Evolutionary conservation across 2,329 filamentous ascomycete genomes (phyloP), one percentile per base, ranked within the genome.

Genomic region (Sporothrix pallida): DNA sequence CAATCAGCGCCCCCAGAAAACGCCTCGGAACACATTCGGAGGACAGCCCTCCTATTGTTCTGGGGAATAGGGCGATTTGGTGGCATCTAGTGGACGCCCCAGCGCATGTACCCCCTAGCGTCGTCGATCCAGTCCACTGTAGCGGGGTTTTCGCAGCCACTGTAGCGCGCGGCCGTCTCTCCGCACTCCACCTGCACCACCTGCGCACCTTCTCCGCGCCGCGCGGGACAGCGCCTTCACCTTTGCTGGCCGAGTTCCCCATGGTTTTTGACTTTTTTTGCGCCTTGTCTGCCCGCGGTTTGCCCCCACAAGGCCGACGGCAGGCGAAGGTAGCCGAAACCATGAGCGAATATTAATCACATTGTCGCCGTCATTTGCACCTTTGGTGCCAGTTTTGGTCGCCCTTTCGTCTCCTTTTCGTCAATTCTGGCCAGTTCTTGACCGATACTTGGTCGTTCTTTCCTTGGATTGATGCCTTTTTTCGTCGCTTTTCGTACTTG

Each of bases 281-380:
- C 10, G 26, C 48, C 46, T 26, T 23, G 26, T 15, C 17, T 37
- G 37, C 46, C 70, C 46, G 54, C 42, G 2, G 20, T 23, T 31
- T 42, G 23, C 56, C 58, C 23, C 26, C 15, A 48, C 63, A 60
- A 44, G 65, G 46, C 65, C 70, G 65, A 37, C 56, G 42, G 65
- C 63, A 74, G 6, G 65, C 73, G 73, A 23, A 3, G 54, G 20
- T 74, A 74, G 58, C 73, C 73, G 73, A 60, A 26, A 44, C 60
- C 62, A 58, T 63, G 70, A 63, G 60, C 54, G 69, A 69, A 73
- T 67, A 73, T 48, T 17, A 23, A 67, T 44, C 62, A 48, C n/a
- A 63, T 23, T 42, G 42, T 13, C 7, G 31, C 31, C 31, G 31
- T 37, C 31, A 37, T 37, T 37, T 5, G 31, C 31, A 37, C 4